Conservation (phyloP, 1,284 basidiomycete genomes). For the Pascua guehoae region DNA sequence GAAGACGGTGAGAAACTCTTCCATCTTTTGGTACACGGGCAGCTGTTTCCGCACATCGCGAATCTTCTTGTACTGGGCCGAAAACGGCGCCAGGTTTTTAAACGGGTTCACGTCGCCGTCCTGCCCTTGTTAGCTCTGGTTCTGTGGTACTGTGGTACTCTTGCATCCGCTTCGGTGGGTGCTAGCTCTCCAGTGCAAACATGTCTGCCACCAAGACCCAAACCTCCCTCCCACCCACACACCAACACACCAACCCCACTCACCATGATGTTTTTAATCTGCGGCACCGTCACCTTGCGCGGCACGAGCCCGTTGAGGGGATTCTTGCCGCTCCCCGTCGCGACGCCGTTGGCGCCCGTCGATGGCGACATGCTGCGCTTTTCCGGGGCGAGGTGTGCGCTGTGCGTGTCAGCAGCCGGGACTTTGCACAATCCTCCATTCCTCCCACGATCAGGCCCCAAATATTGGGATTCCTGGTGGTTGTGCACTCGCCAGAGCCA, state of each 20-base stretch:
- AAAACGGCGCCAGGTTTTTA: constrained; percentile 67
- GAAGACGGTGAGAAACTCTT: constrained; percentile 83
- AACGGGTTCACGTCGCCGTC: constrained; percentile 85
- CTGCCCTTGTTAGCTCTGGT: constrained; percentile 52
- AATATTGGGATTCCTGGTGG: neutral
- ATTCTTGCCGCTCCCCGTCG: constrained; percentile 28
- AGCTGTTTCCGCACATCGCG: constrained; percentile 78
- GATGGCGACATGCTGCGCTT: constrained; percentile 2
- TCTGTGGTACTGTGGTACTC: too few relatives aligned
- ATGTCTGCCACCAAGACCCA: neutral
- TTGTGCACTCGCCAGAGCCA: neutral
- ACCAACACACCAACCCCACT: too few relatives aligned
- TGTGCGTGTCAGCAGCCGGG: constrained; percentile 6
- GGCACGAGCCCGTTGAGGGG: constrained; percentile 76
- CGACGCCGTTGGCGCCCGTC: constrained; percentile 14
- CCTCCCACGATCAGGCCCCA: neutral
- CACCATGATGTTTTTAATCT: constrained; percentile 72
- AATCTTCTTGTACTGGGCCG: constrained; percentile 80
- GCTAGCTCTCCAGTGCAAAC: neutral
- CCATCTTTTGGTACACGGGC: constrained; percentile 91
- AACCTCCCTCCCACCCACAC: too few relatives aligned
- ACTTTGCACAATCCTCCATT: neutral
- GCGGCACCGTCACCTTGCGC: constrained; percentile 66
- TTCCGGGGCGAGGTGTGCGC: constrained; percentile 26
- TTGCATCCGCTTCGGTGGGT: neutral